Percentiles rank a stretch among this genome's conserved stretches.
Evolutionary conservation across 2,329 filamentous ascomycete species (phyloP).

Genomic region (Gremmenia infestans): DNA sequence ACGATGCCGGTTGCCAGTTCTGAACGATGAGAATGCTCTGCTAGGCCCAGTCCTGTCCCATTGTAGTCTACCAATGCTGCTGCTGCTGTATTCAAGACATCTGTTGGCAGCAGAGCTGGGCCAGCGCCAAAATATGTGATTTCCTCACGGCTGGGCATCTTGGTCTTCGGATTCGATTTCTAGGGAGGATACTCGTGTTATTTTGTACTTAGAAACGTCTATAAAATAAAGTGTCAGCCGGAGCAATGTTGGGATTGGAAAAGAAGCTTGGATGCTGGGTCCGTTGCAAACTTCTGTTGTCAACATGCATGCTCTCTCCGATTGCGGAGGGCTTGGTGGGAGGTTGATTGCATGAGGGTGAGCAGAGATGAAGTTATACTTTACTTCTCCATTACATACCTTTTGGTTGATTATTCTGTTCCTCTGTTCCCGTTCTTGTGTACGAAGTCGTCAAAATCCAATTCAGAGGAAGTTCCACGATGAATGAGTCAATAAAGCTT

Average conservation of each 20-base stretch:
- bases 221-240: not conserved
- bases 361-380: not conserved
- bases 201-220: not conserved
- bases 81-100: slow-evolving; percentile 72
- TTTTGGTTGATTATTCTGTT: not conserved
- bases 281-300: not conserved
- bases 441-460: not conserved
- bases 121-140: slow-evolving; percentile 88
- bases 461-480: not conserved
- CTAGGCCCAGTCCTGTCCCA: slow-evolving; percentile 74
- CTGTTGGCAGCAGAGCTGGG: slow-evolving; percentile 78
- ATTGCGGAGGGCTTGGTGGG: slow-evolving; percentile 1
- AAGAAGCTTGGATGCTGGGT: not conserved
- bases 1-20: slow-evolving; percentile 73
- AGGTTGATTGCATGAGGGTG: not conserved
- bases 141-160: slow-evolving; percentile 68
- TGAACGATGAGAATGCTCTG: slow-evolving; percentile 87
- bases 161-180: not conserved
- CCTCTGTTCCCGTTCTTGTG: not conserved
- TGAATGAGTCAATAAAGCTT: slow-evolving; percentile 8
- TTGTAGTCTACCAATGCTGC: slow-evolving; percentile 77
- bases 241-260: not conserved
- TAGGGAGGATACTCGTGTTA: not conserved
- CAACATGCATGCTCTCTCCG: not conserved
- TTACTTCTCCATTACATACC: not conserved